A percentile compares a stretch with the other conserved stretches of the same genome.
Conservation (phyloP, 1,139 yeast genomes). For the Yamadazyma songkhlaensis region DNA sequence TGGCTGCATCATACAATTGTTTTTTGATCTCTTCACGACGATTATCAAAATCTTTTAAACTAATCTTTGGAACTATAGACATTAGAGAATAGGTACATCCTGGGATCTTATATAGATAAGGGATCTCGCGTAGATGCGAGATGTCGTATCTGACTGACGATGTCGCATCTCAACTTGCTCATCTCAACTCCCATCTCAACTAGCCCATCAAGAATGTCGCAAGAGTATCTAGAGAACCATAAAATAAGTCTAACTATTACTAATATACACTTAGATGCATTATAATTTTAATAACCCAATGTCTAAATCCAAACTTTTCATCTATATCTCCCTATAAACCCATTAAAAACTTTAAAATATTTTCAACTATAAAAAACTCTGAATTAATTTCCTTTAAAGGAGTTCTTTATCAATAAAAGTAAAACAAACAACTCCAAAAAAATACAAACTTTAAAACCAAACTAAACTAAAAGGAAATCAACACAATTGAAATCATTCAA, state of each 20-base stretch:
- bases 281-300: conserved; percentile 29
- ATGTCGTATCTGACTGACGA: not conserved
- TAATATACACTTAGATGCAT: conserved; percentile 24
- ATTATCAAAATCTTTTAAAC: conserved; percentile 16
- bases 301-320: conserved; percentile 34
- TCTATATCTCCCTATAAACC: conserved; percentile 10
- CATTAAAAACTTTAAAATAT: conserved; percentile 4
- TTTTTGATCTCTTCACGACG: conserved; percentile 23
- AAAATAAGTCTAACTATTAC: no score
- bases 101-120: not conserved
- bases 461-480: conserved; percentile 11
- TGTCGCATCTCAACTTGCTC: no score
- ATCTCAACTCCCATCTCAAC: no score
- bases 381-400: conserved; percentile 5
- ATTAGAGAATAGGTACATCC: not conserved
- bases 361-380: conserved; percentile 1
- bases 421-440: conserved; percentile 3
- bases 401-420: conserved; percentile 2
- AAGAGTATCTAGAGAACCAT: no score
- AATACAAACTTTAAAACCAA: conserved; percentile 11
- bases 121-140: conserved; percentile 7
- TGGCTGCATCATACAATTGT: conserved; percentile 22
- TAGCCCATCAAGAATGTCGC: no score
- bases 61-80: conserved; percentile 19
- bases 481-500: conserved; percentile 11